phyloP scores from a whole-genome alignment of 2,329 filamentous ascomycete genomes.

The Thielaviopsis populi region DNA sequence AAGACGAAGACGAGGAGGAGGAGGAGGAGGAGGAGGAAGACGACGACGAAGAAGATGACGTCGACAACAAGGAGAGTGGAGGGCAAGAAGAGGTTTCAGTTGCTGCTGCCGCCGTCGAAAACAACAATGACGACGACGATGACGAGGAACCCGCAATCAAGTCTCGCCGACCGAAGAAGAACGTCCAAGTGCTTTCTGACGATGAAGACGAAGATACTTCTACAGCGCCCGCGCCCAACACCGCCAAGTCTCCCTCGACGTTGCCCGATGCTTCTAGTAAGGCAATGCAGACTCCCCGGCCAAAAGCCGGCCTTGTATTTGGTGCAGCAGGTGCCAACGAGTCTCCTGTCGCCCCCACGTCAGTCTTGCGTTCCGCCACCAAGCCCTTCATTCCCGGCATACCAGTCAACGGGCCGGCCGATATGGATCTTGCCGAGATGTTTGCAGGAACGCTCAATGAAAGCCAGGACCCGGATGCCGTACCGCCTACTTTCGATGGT shows the following conservation, averaged over 20 bases:
- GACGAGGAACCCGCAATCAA: conserved; percentile 28
- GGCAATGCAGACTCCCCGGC: conserved; percentile 32
- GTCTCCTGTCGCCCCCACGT: conserved; percentile 40
- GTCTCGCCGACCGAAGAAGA: conserved; percentile 39
- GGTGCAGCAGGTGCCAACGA: conserved; percentile 27
- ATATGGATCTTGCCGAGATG: conserved; percentile 71
- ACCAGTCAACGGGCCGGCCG: conserved; percentile 43
- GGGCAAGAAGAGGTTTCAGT: conserved; percentile 24
- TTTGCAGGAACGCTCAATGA: conserved; percentile 79
- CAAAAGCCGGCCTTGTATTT: conserved; percentile 26
- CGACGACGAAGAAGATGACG: conserved; percentile 25
- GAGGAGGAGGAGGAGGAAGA: conserved; percentile 24
- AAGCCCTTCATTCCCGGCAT: conserved; percentile 57
- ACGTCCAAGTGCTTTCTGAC: conserved; percentile 43
- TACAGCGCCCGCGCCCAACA: not conserved
- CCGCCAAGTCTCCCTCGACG: conserved; percentile 24
- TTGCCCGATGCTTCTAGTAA: conserved; percentile 14
- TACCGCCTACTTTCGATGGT: conserved; percentile 17
- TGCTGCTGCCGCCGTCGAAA: conserved; percentile 22
- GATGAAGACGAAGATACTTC: conserved; percentile 43
- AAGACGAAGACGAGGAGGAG: conserved; percentile 27
- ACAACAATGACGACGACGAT: conserved; percentile 27
- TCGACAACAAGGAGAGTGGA: conserved; percentile 28
- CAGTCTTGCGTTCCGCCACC: conserved; percentile 51
- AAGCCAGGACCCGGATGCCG: conserved; percentile 31